A percentile compares a stretch with the other conserved stretches of the same genome.
These are phyloP conservation scores for Xerocomus spinulosus DNA, from an alignment of 768 basidiomycete genomes.

Conservation along the genomic window DNA sequence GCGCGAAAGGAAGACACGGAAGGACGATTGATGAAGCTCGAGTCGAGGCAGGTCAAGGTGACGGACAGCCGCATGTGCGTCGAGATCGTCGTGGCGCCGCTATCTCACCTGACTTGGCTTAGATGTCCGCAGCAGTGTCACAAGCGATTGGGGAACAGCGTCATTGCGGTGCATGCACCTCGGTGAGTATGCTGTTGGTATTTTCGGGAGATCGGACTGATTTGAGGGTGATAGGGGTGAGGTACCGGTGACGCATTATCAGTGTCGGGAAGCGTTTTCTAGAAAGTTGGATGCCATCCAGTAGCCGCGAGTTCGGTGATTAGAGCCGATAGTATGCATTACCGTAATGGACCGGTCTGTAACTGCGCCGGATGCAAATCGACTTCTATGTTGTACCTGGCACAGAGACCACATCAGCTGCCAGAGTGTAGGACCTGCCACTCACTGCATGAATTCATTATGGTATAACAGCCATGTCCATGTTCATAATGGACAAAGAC, in stretches of 20 bases:
- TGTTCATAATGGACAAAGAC: no score
- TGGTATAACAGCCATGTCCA: no score
- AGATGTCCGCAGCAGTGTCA: constrained; percentile 97
- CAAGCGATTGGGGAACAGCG: constrained; percentile 87
- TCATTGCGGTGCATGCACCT: constrained; percentile 90
- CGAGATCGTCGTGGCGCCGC: no score
- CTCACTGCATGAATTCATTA: no score
- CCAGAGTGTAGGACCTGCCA: no score
- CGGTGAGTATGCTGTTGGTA: constrained; percentile 44
- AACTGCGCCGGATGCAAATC: no score
- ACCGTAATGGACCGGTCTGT: no score
- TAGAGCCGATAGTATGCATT: no score
- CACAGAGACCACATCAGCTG: no score
- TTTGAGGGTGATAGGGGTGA: constrained; percentile 63
- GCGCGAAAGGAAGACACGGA: constrained; percentile 77
- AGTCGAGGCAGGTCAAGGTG: constrained; percentile 80
- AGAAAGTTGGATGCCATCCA: constrained; percentile 45
- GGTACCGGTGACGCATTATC: constrained; percentile 95
- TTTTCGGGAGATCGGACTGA: neutral
- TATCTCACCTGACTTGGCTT: neutral
- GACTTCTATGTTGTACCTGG: no score
- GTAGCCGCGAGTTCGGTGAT: no score
- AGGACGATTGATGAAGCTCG: constrained; percentile 65
- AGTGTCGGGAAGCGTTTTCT: constrained; percentile 85
- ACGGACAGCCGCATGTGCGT: constrained; percentile 90